Conservation (phyloP, 2,329 filamentous ascomycete species). For the Alternaria viburni region DNA sequence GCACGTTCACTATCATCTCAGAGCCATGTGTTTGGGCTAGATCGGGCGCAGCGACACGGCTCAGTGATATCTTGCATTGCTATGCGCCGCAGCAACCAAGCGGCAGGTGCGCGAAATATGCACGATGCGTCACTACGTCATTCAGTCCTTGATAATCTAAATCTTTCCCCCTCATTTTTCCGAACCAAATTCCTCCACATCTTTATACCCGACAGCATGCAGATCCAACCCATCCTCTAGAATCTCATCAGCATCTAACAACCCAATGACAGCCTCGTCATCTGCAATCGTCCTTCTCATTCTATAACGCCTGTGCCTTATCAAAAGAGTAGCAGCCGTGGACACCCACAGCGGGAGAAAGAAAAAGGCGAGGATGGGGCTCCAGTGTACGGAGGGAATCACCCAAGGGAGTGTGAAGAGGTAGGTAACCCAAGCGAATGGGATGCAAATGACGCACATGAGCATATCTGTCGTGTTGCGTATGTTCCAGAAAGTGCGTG, state of each 20-base stretch:
- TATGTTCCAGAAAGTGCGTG: background rate
- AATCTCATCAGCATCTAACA: background rate
- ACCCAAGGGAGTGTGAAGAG: background rate
- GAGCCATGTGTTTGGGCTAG: no score
- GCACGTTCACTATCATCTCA: no score
- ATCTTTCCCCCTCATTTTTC: background rate
- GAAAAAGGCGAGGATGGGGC: background rate
- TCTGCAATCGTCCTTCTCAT: background rate
- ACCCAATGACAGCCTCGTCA: background rate
- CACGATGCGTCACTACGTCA: no score
- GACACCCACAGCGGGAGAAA: background rate
- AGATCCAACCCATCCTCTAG: background rate
- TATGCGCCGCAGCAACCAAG: no score
- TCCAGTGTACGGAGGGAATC: background rate
- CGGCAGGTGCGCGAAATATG: no score
- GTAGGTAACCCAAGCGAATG: background rate
- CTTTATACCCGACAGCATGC: background rate
- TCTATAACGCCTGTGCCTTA: background rate
- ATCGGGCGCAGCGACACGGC: no score
- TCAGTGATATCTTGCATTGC: no score
- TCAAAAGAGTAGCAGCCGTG: background rate
- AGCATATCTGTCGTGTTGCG: background rate
- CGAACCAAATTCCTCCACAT: background rate
- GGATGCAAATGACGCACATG: background rate
- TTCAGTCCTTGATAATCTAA: no score